phyloP scores from a whole-genome alignment of 345 rosid species.

The Acer yangbiense region DNA sequence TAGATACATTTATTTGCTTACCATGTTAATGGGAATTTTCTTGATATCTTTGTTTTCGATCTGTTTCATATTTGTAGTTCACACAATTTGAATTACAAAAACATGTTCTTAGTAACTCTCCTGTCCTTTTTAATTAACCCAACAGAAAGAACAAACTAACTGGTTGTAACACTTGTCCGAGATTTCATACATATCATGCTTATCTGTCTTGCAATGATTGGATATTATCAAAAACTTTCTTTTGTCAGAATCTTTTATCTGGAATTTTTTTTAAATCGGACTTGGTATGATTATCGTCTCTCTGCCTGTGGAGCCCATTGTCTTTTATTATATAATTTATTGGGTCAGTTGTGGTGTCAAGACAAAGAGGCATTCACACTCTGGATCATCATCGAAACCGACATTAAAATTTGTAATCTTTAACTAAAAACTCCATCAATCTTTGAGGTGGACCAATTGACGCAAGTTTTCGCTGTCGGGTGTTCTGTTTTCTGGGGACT shows the following conservation, averaged over 20 bases:
- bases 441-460: background rate
- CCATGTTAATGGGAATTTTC: background rate
- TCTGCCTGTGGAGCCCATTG: slow-evolving; percentile 11
- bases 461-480: background rate
- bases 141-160: background rate
- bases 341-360: background rate
- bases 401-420: background rate
- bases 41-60: background rate
- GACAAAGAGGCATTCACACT: background rate
- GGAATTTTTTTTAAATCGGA: background rate
- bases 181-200: background rate
- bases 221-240: background rate
- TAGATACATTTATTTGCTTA: background rate
- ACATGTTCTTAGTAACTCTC: background rate
- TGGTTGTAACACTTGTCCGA: background rate
- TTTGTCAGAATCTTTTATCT: background rate
- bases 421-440: background rate
- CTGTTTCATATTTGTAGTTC: background rate
- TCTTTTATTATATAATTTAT: background rate
- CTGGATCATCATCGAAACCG: background rate
- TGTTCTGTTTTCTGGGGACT: background rate
- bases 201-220: background rate
- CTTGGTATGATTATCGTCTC: background rate
- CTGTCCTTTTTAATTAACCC: background rate
- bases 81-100: background rate